A percentile compares a stretch with the other conserved stretches of the same genome.
Evolutionary conservation across 129 eudicot genomes (phyloP).

Genomic region (Flaveria ramosissima): DNA sequence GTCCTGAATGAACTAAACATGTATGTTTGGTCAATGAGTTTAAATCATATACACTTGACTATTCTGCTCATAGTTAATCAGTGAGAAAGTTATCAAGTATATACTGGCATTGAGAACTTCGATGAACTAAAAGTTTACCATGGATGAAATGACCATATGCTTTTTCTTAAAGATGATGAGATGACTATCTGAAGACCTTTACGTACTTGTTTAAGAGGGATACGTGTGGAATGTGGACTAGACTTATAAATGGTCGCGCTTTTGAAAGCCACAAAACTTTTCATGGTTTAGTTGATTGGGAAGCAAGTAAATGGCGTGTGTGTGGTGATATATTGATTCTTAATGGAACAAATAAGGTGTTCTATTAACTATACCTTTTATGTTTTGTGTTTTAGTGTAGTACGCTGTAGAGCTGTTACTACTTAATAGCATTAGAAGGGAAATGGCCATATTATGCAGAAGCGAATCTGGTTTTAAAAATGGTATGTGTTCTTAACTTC

Average conservation of each 20-base stretch:
- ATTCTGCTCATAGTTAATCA: not conserved
- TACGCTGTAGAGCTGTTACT: constrained; percentile 32
- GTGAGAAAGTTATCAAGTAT: not conserved
- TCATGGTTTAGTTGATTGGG: constrained; percentile 10
- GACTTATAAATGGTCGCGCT: constrained; percentile 2
- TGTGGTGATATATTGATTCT: constrained; percentile 7
- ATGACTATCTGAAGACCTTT: not conserved
- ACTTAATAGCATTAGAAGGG: constrained; percentile 29
- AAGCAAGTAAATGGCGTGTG: not conserved
- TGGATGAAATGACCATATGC: not conserved
- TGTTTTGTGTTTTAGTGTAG: constrained; percentile 31
- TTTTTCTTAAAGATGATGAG: constrained; percentile 1
- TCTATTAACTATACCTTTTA: not conserved
- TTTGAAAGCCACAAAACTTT: not conserved
- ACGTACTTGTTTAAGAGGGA: not conserved
- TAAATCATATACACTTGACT: not conserved
- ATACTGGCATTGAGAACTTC: not conserved
- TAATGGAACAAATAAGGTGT: constrained; percentile 6
- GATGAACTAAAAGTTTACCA: not conserved
- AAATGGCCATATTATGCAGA: constrained; percentile 38
- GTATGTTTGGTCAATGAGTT: not conserved
- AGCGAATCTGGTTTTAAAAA: constrained; percentile 16
- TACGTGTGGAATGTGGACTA: not conserved
- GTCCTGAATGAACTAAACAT: not conserved
- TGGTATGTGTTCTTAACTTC: constrained; percentile 37